A percentile compares a stretch with the other conserved stretches of the same genome.
These are phyloP conservation scores for Aspergillus bombycis DNA, from an alignment of 2,329 filamentous ascomycete species.

Conservation along the genomic window DNA sequence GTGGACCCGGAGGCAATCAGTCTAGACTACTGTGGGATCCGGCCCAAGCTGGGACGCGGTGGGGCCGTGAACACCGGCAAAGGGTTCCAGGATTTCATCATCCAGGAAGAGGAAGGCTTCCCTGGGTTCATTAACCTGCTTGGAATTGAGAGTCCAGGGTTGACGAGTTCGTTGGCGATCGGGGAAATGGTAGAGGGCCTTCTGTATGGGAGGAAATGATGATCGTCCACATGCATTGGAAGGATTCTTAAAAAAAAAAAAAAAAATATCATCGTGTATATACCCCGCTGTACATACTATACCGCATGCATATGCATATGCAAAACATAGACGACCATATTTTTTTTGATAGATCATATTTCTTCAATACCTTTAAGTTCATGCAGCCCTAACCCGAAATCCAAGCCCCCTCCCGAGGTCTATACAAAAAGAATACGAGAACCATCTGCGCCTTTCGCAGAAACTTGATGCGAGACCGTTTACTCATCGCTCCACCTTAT, in stretches of 20 bases:
- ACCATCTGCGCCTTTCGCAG: too few relatives aligned
- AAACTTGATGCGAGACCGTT: not conserved
- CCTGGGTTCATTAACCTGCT: slow-evolving; percentile 85
- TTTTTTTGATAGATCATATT: too few relatives aligned
- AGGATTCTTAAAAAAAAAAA: too few relatives aligned
- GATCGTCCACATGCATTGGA: not conserved
- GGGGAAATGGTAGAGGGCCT: slow-evolving; percentile 71
- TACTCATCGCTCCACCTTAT: slow-evolving; percentile 2
- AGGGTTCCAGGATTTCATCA: slow-evolving; percentile 82
- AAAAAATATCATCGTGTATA: not conserved
- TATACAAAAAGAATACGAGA: too few relatives aligned
- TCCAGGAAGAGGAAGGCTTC: slow-evolving; percentile 75
- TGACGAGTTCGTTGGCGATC: slow-evolving; percentile 86
- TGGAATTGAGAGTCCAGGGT: slow-evolving; percentile 89
- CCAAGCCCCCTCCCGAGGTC: too few relatives aligned
- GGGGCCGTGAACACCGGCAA: slow-evolving; percentile 59
- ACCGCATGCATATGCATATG: not conserved
- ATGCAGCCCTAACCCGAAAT: too few relatives aligned
- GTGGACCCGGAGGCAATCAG: slow-evolving; percentile 68
- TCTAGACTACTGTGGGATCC: slow-evolving; percentile 87
- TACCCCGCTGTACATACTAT: not conserved
- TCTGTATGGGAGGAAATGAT: slow-evolving; percentile 46
- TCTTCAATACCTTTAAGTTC: too few relatives aligned
- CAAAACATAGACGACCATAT: not conserved
- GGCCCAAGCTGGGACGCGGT: slow-evolving; percentile 75